Evolutionary conservation across 192 early-diverging fungal species (phyloP).

Genomic region (Entophlyctis helioformis): DNA sequence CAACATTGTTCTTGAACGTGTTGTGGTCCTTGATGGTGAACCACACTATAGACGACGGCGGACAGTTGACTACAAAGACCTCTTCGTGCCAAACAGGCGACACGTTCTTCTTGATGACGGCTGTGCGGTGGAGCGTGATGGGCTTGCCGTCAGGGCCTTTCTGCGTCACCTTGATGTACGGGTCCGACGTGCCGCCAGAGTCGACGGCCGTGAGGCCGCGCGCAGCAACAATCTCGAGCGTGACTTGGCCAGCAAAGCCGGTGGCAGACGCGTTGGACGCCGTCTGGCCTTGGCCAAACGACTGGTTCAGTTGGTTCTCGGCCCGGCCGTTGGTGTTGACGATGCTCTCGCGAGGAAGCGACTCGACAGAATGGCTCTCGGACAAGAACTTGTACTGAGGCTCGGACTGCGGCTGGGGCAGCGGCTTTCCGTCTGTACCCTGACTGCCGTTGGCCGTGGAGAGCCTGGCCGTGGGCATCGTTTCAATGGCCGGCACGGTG

Average conservation of each 20-base stretch:
- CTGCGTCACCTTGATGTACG: conserved; percentile 11
- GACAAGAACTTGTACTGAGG: too few species aligned
- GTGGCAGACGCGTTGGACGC: too few species aligned
- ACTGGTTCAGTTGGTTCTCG: too few species aligned
- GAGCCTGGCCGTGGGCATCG: too few species aligned
- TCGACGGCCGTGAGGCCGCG: conserved; percentile 43
- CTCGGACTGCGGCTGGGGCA: too few species aligned
- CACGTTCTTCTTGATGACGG: conserved; percentile 55
- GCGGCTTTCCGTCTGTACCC: too few species aligned
- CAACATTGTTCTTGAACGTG: conserved; percentile 43
- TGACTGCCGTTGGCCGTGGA: too few species aligned
- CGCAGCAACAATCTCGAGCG: conserved; percentile 32
- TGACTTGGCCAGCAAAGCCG: conserved; percentile 4
- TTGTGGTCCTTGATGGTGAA: conserved; percentile 63
- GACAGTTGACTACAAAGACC: conserved; percentile 13
- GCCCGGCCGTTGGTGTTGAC: too few species aligned
- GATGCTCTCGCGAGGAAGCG: too few species aligned
- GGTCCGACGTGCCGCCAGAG: conserved; percentile 32
- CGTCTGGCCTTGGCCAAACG: too few species aligned
- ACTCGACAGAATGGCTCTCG: too few species aligned
- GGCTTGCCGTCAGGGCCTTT: conserved; percentile 30
- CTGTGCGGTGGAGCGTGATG: conserved; percentile 55
- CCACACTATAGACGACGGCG: conserved; percentile 1
- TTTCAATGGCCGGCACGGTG: too few species aligned
- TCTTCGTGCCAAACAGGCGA: conserved; percentile 49